Evolutionary conservation across 2,329 filamentous ascomycete species (phyloP).

Genomic region (Magnaporthiopsis incrustans): DNA sequence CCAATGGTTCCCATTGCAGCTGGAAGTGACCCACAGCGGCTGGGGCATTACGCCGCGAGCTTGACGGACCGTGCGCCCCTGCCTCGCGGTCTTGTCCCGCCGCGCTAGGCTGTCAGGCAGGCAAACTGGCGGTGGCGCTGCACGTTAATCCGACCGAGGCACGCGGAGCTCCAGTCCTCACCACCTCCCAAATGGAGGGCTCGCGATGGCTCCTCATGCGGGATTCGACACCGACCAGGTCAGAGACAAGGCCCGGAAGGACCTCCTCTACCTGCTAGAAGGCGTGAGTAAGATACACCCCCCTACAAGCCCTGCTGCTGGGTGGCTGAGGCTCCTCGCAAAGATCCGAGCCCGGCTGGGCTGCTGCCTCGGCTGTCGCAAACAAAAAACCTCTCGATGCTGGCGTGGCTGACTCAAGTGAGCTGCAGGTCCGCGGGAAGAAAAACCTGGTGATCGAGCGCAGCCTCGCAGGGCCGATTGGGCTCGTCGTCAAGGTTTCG

Average conservation of each 20-base stretch:
- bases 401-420: not conserved
- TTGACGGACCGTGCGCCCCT: not conserved
- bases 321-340: not conserved
- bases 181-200: constrained; percentile 37
- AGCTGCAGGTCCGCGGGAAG: constrained; percentile 84
- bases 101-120: not conserved
- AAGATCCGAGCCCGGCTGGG: not conserved
- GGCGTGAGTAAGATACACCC: constrained; percentile 60
- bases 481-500: constrained; percentile 89
- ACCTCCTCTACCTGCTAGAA: constrained; percentile 86
- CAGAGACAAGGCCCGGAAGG: constrained; percentile 74
- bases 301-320: not conserved
- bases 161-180: not conserved
- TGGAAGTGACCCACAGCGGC: not conserved
- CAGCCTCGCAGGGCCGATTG: constrained; percentile 80
- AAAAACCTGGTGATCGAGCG: constrained; percentile 96
- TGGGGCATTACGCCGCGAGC: not conserved
- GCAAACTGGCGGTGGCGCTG: not conserved
- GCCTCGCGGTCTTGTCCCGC: not conserved
- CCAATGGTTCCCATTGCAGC: too few relatives aligned
- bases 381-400: not conserved
- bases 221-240: constrained; percentile 70
- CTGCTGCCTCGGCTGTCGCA: not conserved
- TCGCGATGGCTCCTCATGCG: constrained; percentile 60
- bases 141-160: not conserved